Conservation (phyloP, 2,329 filamentous ascomycete species). For the Tricladium varicosporioides region DNA sequence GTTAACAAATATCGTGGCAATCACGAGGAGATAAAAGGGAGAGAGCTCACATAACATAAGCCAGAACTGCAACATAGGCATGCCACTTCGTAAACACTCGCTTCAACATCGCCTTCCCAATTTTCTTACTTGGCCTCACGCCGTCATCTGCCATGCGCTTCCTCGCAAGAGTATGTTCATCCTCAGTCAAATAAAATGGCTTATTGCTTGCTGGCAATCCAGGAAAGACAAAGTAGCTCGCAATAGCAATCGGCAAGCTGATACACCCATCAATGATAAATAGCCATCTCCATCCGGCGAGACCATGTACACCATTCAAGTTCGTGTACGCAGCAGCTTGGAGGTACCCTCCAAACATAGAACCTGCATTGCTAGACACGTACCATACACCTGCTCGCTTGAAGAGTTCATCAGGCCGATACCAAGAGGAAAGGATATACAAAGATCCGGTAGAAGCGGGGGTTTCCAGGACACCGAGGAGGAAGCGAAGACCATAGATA, state of each 20-base stretch:
- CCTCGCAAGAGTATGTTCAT: conserved; percentile 25
- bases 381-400: conserved; percentile 57
- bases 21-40: neutral
- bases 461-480: conserved; percentile 32
- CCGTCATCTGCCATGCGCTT: conserved; percentile 23
- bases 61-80: conserved; percentile 27
- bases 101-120: conserved; percentile 24
- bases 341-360: conserved; percentile 43
- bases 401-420: conserved; percentile 33
- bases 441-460: conserved; percentile 46
- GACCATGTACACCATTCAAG: conserved; percentile 37
- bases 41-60: conserved; percentile 25
- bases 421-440: conserved; percentile 58
- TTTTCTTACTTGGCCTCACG: neutral
- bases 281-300: conserved; percentile 45
- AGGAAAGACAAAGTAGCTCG: conserved; percentile 28
- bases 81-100: conserved; percentile 33
- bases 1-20: neutral
- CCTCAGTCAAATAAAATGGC: conserved; percentile 34
- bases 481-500: conserved; percentile 37
- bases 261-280: conserved; percentile 42
- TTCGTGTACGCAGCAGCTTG: conserved; percentile 42
- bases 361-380: conserved; percentile 53
- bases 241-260: conserved; percentile 32
- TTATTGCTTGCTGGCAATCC: conserved; percentile 37